Evolutionary conservation across 2,329 filamentous ascomycete species (phyloP).

Genomic region (Teratosphaeria pseudoeucalypti): DNA sequence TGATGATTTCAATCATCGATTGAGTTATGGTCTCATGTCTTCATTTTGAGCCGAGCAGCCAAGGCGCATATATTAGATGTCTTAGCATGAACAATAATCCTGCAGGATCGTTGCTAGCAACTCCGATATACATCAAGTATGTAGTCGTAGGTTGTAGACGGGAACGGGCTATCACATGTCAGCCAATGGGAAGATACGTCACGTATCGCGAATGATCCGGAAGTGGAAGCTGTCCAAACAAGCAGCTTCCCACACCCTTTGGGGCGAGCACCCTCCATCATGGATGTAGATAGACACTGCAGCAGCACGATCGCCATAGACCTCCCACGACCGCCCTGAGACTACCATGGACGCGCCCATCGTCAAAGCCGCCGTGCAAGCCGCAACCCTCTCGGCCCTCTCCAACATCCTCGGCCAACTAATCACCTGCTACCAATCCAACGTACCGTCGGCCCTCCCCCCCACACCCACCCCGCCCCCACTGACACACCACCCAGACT

Average conservation of each 20-base stretch:
- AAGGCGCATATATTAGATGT: too few species aligned
- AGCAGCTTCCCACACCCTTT: not conserved
- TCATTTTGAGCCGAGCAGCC: too few species aligned
- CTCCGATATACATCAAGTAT: not conserved
- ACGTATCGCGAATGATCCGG: not conserved
- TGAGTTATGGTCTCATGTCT: too few species aligned
- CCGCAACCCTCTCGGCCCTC: slow-evolving; percentile 51
- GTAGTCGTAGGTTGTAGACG: not conserved
- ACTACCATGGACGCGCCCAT: slow-evolving; percentile 42
- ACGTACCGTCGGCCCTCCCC: slow-evolving; percentile 32
- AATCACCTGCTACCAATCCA: slow-evolving; percentile 51
- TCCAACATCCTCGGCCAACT: slow-evolving; percentile 67
- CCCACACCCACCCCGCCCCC: not conserved
- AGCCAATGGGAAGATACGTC: not conserved
- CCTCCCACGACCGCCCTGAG: not conserved
- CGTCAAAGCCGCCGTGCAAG: slow-evolving; percentile 53
- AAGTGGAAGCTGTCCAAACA: not conserved
- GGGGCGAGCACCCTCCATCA: too few species aligned
- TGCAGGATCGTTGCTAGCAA: too few species aligned
- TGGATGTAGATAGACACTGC: not conserved
- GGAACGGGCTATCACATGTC: not conserved
- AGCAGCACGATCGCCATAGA: not conserved
- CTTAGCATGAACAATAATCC: too few species aligned
- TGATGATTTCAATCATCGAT: too few species aligned
- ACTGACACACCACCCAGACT: slow-evolving; percentile 2